Evolutionary conservation across 2,329 filamentous ascomycete species (phyloP).

Genomic region (Fonsecaea erecta): DNA sequence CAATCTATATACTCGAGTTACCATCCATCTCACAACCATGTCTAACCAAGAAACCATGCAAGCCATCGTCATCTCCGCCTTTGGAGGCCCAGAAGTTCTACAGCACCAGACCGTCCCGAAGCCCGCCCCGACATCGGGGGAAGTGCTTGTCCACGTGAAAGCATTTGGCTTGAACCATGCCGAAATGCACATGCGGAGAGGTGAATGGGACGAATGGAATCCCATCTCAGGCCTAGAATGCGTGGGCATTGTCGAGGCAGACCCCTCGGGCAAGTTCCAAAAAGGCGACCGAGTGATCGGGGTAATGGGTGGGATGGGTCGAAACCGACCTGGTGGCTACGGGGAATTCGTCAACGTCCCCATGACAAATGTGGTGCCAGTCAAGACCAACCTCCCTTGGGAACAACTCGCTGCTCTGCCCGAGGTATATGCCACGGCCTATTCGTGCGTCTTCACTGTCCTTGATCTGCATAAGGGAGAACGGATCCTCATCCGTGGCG

Average conservation of each 20-base stretch:
- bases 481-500: conserved; percentile 48
- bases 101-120: conserved; percentile 38
- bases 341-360: conserved; percentile 46
- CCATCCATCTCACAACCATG: background rate
- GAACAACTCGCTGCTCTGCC: conserved; percentile 49
- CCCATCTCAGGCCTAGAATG: conserved; percentile 44
- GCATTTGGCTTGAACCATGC: conserved; percentile 54
- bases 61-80: conserved; percentile 43
- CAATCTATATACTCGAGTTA: background rate
- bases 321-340: conserved; percentile 48
- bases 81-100: conserved; percentile 44
- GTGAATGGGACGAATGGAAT: conserved; percentile 42
- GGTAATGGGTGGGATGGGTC: conserved; percentile 53
- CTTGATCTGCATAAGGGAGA: conserved; percentile 45
- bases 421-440: conserved; percentile 49
- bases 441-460: conserved; percentile 47
- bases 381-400: conserved; percentile 44
- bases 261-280: conserved; percentile 43
- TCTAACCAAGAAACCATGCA: conserved; percentile 39
- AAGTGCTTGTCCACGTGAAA: conserved; percentile 45
- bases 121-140: conserved; percentile 37
- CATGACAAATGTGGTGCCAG: conserved; percentile 43
- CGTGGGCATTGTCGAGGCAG: conserved; percentile 48
- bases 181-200: conserved; percentile 54
- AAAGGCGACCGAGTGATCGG: conserved; percentile 44